These are phyloP conservation scores for Plasmodium ovale DNA, from an alignment of 169 alveolate genomes.

Conservation along the genomic window DNA sequence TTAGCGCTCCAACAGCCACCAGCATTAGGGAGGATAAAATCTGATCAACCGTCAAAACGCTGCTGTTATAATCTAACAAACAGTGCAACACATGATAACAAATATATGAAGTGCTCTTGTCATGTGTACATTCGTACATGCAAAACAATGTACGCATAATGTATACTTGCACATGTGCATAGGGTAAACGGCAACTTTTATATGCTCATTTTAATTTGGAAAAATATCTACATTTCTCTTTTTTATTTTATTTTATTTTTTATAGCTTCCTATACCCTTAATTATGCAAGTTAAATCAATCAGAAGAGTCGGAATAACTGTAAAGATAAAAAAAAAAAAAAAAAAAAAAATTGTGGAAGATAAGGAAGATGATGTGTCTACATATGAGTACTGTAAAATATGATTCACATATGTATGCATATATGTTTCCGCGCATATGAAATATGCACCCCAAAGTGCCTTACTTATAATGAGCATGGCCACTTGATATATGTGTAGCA, in stretches of 20 bases:
- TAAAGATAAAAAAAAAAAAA: background rate
- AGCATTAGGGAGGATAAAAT: slow-evolving; percentile 10
- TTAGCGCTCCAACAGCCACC: slow-evolving; percentile 42
- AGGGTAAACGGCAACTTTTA: background rate
- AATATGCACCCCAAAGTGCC: too few species aligned
- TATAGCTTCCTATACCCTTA: slow-evolving; percentile 30
- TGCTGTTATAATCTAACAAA: slow-evolving; percentile 43
- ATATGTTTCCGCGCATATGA: background rate
- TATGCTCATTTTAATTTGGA: background rate
- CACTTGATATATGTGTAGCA: slow-evolving; percentile 50
- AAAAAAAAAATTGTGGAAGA: too few species aligned
- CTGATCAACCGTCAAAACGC: slow-evolving; percentile 28
- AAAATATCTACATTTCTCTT: background rate
- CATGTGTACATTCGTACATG: background rate
- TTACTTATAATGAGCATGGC: slow-evolving; percentile 47
- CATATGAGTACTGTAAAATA: too few species aligned
- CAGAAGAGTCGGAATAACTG: slow-evolving; percentile 36
- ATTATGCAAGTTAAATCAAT: slow-evolving; percentile 29
- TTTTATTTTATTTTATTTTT: background rate
- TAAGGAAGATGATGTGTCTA: too few species aligned
- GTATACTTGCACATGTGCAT: background rate
- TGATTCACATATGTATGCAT: slow-evolving; percentile 5
- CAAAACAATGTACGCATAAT: background rate
- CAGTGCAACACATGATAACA: background rate
- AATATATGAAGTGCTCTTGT: too few species aligned